A percentile compares a stretch with the other conserved stretches of the same genome.
Evolutionary conservation across 306 rosid genomes (phyloP).

Genomic region (Quercus suber): DNA sequence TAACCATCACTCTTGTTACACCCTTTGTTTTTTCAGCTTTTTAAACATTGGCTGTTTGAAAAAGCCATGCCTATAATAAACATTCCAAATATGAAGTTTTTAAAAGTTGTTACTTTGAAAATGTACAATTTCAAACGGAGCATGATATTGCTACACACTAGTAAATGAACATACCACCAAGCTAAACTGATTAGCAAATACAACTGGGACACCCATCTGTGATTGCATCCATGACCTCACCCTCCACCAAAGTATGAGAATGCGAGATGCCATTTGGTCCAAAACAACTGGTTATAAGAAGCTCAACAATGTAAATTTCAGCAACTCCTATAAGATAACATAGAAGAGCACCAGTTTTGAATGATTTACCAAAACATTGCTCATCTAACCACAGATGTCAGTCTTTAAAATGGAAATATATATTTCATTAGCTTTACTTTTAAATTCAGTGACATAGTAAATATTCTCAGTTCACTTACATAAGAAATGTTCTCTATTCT

Average conservation of each 20-base stretch:
- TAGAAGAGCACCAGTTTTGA: not conserved
- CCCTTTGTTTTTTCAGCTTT: too few species aligned
- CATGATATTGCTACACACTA: too few species aligned
- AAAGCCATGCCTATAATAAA: too few species aligned
- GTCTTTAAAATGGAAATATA: not conserved
- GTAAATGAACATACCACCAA: too few species aligned
- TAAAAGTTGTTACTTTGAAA: too few species aligned
- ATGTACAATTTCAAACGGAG: too few species aligned
- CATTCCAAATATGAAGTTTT: too few species aligned
- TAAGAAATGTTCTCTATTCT: not conserved
- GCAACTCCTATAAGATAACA: not conserved
- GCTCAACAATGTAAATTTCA: not conserved
- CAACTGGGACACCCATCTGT: not conserved
- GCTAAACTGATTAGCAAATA: not conserved
- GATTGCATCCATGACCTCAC: not conserved
- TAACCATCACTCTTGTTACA: too few species aligned
- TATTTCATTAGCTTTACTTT: not conserved
- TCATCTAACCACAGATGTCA: not conserved
- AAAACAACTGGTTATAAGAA: not conserved
- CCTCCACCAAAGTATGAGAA: not conserved
- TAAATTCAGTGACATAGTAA: slow-evolving; percentile 6
- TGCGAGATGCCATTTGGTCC: not conserved
- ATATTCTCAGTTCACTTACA: not conserved
- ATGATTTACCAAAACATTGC: not conserved
- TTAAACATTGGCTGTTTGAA: too few species aligned